phyloP scores from a whole-genome alignment of 768 basidiomycete species.

The Lactifluus piperatus region DNA sequence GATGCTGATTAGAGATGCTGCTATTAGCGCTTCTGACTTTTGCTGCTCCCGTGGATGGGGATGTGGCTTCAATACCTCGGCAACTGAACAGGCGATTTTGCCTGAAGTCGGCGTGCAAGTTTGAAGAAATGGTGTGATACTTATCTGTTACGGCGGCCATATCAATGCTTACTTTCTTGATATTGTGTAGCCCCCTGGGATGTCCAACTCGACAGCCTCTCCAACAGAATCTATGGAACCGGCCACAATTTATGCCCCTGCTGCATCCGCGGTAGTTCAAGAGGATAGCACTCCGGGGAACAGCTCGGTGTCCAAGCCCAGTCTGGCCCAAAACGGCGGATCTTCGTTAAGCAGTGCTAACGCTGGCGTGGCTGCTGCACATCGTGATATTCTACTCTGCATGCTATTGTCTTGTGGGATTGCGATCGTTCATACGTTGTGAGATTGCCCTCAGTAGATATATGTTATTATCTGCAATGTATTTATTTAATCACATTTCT shows the following conservation, averaged over 20 bases:
- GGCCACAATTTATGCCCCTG: background rate
- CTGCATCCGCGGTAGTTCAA: background rate
- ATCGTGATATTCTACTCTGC: background rate
- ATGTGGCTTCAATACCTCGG: background rate
- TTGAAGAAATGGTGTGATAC: background rate
- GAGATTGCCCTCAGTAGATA: background rate
- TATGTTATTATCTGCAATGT: too few relatives aligned
- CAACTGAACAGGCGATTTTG: background rate
- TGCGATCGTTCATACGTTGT: background rate
- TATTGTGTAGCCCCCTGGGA: background rate
- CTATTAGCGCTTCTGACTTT: background rate
- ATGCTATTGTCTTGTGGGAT: background rate
- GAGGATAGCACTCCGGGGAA: background rate
- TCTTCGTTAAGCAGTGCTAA: background rate
- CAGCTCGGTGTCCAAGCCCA: background rate
- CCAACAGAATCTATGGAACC: background rate
- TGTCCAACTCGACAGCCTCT: background rate
- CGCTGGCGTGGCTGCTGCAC: constrained; percentile 6
- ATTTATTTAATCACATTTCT: too few relatives aligned
- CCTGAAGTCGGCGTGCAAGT: background rate
- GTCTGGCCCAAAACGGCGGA: background rate
- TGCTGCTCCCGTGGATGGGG: background rate
- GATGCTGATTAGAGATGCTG: background rate
- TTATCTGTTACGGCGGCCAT: background rate
- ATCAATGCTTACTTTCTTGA: background rate